Evolutionary conservation across 192 early-diverging fungal species (phyloP).

Genomic region (Chytriomyces hyalinus): DNA sequence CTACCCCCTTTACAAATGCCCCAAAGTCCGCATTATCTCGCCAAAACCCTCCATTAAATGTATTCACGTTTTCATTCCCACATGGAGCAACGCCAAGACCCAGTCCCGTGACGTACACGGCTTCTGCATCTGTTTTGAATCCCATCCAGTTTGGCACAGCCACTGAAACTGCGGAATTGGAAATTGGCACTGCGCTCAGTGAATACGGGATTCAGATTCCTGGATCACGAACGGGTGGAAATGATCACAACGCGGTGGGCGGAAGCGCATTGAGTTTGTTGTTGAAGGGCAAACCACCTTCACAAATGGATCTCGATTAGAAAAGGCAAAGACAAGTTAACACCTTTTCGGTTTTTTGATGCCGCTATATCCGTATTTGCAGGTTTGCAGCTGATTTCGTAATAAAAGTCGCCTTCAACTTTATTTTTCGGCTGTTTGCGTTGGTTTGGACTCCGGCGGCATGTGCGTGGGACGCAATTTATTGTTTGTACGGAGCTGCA

Average conservation of each 20-base stretch:
- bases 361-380: too few species aligned
- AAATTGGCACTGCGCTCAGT: neutral
- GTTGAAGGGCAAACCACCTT: neutral
- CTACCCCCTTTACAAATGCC: neutral
- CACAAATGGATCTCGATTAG: slow-evolving; percentile 2
- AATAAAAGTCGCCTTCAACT: too few species aligned
- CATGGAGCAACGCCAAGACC: neutral
- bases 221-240: neutral
- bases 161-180: neutral
- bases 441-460: too few species aligned
- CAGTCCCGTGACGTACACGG: neutral
- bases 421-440: too few species aligned
- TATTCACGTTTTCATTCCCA: neutral
- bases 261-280: neutral
- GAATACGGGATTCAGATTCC: neutral
- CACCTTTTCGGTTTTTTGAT: too few species aligned
- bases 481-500: too few species aligned
- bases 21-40: neutral
- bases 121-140: neutral
- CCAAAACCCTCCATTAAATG: neutral
- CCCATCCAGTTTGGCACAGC: neutral
- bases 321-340: neutral
- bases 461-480: too few species aligned
- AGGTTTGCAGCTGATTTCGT: too few species aligned
- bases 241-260: neutral